phyloP scores from a whole-genome alignment of 2,329 filamentous ascomycete genomes.

The Elsinoe ampelina region DNA sequence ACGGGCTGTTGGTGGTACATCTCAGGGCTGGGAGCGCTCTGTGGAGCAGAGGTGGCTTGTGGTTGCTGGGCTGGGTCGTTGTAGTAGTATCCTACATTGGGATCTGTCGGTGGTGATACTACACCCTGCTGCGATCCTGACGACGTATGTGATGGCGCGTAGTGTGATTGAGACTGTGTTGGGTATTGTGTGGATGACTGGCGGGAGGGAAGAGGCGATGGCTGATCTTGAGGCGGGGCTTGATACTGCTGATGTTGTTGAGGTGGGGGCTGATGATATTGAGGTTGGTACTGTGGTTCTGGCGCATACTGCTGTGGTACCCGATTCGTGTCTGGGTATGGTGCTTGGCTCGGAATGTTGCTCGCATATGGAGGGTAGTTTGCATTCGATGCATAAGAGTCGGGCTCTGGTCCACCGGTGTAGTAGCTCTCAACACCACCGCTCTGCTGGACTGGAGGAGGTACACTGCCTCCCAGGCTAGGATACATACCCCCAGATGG shows the following conservation, averaged over 20 bases:
- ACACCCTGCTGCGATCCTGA: conserved; percentile 22
- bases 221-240: conserved; percentile 21
- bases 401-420: conserved; percentile 42
- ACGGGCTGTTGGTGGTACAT: conserved; percentile 28
- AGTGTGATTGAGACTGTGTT: conserved; percentile 27
- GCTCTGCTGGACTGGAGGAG: conserved; percentile 33
- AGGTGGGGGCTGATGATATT: conserved; percentile 25
- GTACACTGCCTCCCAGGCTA: conserved; percentile 49
- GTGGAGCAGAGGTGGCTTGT: conserved; percentile 18
- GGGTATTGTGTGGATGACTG: conserved; percentile 25
- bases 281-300: conserved; percentile 23
- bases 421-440: conserved; percentile 73
- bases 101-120: conserved; percentile 36
- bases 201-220: conserved; percentile 27
- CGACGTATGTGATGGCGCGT: conserved; percentile 26
- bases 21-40: conserved; percentile 22
- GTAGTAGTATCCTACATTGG: conserved; percentile 52
- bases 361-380: conserved; percentile 39
- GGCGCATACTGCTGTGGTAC: conserved; percentile 27
- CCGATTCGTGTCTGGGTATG: conserved; percentile 29
- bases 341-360: conserved; percentile 25
- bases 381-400: conserved; percentile 43
- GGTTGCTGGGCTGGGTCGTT: conserved; percentile 27
- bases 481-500: conserved; percentile 59
- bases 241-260: conserved; percentile 17